Base-by-base conservation (phyloP, 768 basidiomycete genomes). In the Rhizopogon roseolus region DNA sequence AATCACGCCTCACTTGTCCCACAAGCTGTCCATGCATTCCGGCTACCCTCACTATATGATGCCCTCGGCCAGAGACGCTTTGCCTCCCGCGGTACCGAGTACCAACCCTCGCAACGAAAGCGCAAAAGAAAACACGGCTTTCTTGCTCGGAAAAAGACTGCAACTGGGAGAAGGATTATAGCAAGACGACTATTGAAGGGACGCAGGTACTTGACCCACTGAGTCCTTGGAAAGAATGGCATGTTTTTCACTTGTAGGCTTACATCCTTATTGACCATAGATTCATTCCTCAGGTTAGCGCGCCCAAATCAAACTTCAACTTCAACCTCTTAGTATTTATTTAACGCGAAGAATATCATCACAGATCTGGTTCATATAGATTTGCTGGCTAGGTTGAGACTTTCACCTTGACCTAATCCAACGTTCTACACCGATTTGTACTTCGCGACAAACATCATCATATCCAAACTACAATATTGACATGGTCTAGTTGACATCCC, bases 61-160 rank as follows among this genome's bases (percentile, higher is more conserved):
- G 45, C 45, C 5, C 45, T 46, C 19, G 45, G 45, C 32, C 45
- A 46, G 32, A 46, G 32, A 39, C 85, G 93, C 6, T 84, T 79
- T 65, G 76, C 75, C 29, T 79, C 86, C 28, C 81, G 83, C 41
- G 95, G 95, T 41, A 81, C 83, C n/a, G 92, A 95, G 71, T 98
- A 98, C 63, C 95, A 98, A 67, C 95, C 95, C n/a, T 93, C 90
- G 0, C 93, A 96, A 69, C 81, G 94, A 40, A 90, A 90, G 64
- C 76, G 95, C 60, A 98, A 98, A 76, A 80, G 93, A 61, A 93
- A 88, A 66, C 90, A 92, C 65, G 95, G 95, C 6, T 98, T 96
- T 70, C 78, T 98, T 34, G 81, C 86, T 0, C 74, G 94, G 55
- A 84, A 87, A 68, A 78, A 79, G 60, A 81, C 77, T 8, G 77